phyloP scores from a whole-genome alignment of 1,284 basidiomycete species.

The Ganoderma boninense region DNA sequence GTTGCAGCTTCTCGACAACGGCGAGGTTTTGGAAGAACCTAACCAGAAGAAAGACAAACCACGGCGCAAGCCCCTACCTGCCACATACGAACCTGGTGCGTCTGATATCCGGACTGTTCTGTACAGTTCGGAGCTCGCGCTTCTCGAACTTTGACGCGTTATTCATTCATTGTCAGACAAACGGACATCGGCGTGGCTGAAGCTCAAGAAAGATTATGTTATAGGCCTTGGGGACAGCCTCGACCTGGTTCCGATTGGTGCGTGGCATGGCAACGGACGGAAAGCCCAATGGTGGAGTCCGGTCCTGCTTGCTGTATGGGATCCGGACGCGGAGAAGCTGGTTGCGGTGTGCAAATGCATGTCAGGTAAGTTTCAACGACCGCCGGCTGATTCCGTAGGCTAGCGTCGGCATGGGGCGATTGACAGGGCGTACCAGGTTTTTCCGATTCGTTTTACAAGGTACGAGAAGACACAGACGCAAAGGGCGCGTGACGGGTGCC shows the following conservation, averaged over 20 bases:
- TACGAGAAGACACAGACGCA: constrained; percentile 26
- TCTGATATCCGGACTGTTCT: constrained; percentile 9
- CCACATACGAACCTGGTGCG: constrained; percentile 88
- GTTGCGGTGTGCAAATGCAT: constrained; percentile 92
- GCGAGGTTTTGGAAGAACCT: constrained; percentile 49
- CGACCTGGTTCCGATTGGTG: constrained; percentile 82
- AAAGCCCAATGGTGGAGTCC: constrained; percentile 96
- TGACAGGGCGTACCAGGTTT: constrained; percentile 65
- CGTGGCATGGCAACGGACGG: constrained; percentile 90
- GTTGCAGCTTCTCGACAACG: constrained; percentile 66
- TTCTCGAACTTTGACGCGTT: constrained; percentile 21
- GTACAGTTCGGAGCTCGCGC: constrained; percentile 20
- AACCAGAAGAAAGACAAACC: constrained; percentile 47
- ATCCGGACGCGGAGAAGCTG: constrained; percentile 71
- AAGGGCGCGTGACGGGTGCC: neutral
- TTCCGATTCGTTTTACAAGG: constrained; percentile 89
- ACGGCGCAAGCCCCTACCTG: constrained; percentile 78
- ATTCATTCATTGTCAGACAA: constrained; percentile 57
- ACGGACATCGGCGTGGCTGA: constrained; percentile 64
- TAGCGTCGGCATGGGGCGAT: constrained; percentile 23
- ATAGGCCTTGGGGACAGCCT: constrained; percentile 74
- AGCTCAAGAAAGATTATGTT: constrained; percentile 84
- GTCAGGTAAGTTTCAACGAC: constrained; percentile 60
- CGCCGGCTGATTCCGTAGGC: constrained; percentile 24
- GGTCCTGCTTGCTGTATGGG: constrained; percentile 85